Base-by-base conservation (phyloP, 2,329 filamentous ascomycete species). In the Fusarium oxysporum region DNA sequence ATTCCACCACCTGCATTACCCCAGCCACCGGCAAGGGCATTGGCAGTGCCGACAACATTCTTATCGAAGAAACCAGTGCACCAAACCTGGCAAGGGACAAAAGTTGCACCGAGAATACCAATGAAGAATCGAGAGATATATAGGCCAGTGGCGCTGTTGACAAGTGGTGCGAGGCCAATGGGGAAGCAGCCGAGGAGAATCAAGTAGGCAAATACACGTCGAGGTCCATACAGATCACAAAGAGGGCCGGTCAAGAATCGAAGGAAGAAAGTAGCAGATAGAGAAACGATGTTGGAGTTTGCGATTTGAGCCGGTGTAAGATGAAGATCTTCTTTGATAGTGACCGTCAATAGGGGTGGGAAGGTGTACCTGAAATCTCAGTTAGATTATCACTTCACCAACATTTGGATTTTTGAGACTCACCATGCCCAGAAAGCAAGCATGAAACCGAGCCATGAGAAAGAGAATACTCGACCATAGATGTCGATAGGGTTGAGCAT, bases 1-100 rank as follows among this genome's bases (percentile, higher is more conserved):
- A 97, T 92, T 62, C 95, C 95, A 71, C 95, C 95, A 65, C 95
- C 95, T 32, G 93, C 89, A 76, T 97, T 97, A 57, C 95, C 95
- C 84, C 93, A 92, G 19, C 95, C 95, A 45, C 91, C 95, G 3
- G 94, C 92, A 23, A 97, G 83, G 6, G 94, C 92, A 79, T 97
- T 98, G 69, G 94, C 93, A 10, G 93, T 95, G 53, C 95, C 95
- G 23, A 97, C 92, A 32, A 97, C 88, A 77, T 95, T 96, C 85
- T 95, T 96, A 83, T 98, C 95, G 80, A 94, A 97, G 86, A 97
- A 97, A 0, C 92, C 94, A 0, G 94, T 97, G 14, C 92, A 93
- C 94, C 95, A 97, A 11, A 97, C 95, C 80, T 97, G 94, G 81
- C 94, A 97, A 17, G 93, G 93, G 1, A 96, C 93, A 76, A 96